phyloP scores from a whole-genome alignment of 2,329 filamentous ascomycete species.

The Cryphonectria nitschkei region DNA sequence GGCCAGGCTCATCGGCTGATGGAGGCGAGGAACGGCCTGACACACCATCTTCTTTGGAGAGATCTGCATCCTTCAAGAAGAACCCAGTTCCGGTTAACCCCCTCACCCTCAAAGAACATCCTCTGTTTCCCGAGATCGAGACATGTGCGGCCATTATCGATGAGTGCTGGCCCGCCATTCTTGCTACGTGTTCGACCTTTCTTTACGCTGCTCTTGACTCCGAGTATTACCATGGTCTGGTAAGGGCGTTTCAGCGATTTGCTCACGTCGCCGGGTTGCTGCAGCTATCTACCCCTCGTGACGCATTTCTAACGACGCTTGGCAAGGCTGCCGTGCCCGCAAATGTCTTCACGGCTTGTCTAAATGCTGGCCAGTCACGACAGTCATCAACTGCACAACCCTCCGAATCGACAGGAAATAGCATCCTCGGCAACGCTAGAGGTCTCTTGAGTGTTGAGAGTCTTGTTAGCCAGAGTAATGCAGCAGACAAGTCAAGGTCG shows the following conservation, averaged over 20 bases:
- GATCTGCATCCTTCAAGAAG: conserved; percentile 71
- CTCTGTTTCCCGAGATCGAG: conserved; percentile 71
- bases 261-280: conserved; percentile 92
- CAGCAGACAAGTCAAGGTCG: conserved; percentile 61
- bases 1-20: conserved; percentile 46
- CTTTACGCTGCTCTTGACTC: conserved; percentile 89
- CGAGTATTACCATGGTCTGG: conserved; percentile 90
- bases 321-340: conserved; percentile 92
- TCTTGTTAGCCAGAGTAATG: conserved; percentile 59
- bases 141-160: conserved; percentile 83
- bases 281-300: conserved; percentile 80
- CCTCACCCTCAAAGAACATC: conserved; percentile 72
- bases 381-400: conserved; percentile 49
- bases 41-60: conserved; percentile 54
- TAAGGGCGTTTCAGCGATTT: conserved; percentile 92
- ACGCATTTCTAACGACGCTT: conserved; percentile 92
- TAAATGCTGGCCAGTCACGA: conserved; percentile 52
- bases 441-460: conserved; percentile 76
- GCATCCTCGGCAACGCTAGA: conserved; percentile 72
- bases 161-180: conserved; percentile 91
- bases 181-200: conserved; percentile 95
- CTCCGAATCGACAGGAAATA: conserved; percentile 52
- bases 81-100: conserved; percentile 85
- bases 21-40: conserved; percentile 34
- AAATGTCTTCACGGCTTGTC: conserved; percentile 68